These are phyloP conservation scores for Metschnikowia dekortorum DNA, from an alignment of 805 yeast species.

Conservation along the genomic window DNA sequence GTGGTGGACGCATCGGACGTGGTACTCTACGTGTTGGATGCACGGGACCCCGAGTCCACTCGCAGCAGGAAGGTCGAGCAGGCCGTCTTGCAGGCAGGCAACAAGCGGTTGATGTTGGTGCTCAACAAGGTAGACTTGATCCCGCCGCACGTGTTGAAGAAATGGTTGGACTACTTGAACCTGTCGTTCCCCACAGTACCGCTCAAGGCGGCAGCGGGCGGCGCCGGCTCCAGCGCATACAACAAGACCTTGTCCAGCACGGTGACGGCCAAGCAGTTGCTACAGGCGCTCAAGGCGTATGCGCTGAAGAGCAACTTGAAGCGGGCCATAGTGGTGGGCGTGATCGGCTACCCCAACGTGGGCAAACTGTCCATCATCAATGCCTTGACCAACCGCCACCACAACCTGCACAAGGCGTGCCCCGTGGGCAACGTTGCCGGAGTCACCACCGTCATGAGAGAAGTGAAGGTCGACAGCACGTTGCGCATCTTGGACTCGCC, in stretches of 20 bases:
- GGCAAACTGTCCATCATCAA: slow-evolving; percentile 95
- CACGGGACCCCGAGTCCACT: slow-evolving; percentile 95
- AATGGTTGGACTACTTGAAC: slow-evolving; percentile 78
- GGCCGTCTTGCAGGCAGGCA: slow-evolving; percentile 73
- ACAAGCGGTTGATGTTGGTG: slow-evolving; percentile 79
- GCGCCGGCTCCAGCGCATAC: slow-evolving; percentile 62
- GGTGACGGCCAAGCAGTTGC: slow-evolving; percentile 66
- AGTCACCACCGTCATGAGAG: slow-evolving; percentile 87
- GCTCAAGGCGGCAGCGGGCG: slow-evolving; percentile 71
- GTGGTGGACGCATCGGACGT: slow-evolving; percentile 94
- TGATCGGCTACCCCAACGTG: slow-evolving; percentile 95
- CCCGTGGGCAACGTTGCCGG: slow-evolving; percentile 99
- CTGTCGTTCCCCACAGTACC: slow-evolving; percentile 91
- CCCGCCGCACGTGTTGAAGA: slow-evolving; percentile 76
- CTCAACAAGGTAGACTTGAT: slow-evolving; percentile 90
- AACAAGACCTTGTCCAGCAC: slow-evolving; percentile 69
- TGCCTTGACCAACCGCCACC: slow-evolving; percentile 78
- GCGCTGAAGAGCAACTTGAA: slow-evolving; percentile 81
- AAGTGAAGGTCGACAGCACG: slow-evolving; percentile 87
- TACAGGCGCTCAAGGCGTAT: slow-evolving; percentile 80
- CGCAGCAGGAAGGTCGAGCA: slow-evolving; percentile 90
- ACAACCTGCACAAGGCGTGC: slow-evolving; percentile 63
- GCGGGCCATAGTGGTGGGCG: slow-evolving; percentile 89
- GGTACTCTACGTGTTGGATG: slow-evolving; percentile 87
- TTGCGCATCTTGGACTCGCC: slow-evolving; percentile 91